Evolutionary conservation across 2,329 filamentous ascomycete genomes (phyloP).

Genomic region (Ceratocystiopsis sp.): DNA sequence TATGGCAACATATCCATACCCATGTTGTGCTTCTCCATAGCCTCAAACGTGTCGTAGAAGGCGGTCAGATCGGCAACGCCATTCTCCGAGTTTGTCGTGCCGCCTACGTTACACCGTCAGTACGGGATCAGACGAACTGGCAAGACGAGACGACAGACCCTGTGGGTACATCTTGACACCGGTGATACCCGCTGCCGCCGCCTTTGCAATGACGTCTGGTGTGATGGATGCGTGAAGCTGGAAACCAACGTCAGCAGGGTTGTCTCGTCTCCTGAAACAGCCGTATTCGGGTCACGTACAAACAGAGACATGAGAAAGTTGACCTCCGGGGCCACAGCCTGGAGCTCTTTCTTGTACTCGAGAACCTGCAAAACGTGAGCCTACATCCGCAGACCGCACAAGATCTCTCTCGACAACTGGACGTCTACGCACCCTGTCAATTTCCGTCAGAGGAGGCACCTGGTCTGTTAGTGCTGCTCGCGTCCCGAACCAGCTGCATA

Average conservation of each 20-base stretch:
- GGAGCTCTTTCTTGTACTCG: constrained; percentile 45
- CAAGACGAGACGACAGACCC: constrained; percentile 14
- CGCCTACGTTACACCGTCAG: constrained; percentile 19
- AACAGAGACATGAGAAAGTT: constrained; percentile 59
- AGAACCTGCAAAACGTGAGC: constrained; percentile 30
- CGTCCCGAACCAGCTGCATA: too few species aligned
- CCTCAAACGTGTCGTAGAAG: constrained; percentile 68
- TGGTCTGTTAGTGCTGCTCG: background rate
- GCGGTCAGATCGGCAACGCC: constrained; percentile 53
- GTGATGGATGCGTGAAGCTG: constrained; percentile 42
- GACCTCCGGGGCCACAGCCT: constrained; percentile 42
- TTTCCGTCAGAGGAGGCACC: constrained; percentile 9
- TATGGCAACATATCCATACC: background rate
- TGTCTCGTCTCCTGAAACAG: background rate
- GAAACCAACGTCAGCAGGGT: background rate
- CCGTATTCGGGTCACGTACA: background rate
- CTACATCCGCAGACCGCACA: too few species aligned
- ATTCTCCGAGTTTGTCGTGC: constrained; percentile 48
- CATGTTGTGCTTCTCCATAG: constrained; percentile 71
- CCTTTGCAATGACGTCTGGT: constrained; percentile 53
- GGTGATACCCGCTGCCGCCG: constrained; percentile 50
- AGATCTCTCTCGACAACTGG: too few species aligned
- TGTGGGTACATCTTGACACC: constrained; percentile 54
- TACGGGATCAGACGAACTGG: constrained; percentile 14
- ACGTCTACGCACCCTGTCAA: constrained; percentile 4